Evolutionary conservation across 306 rosid species (phyloP), one percentile per base, ranked within the genome.

Genomic region (Corylus avellana): DNA sequence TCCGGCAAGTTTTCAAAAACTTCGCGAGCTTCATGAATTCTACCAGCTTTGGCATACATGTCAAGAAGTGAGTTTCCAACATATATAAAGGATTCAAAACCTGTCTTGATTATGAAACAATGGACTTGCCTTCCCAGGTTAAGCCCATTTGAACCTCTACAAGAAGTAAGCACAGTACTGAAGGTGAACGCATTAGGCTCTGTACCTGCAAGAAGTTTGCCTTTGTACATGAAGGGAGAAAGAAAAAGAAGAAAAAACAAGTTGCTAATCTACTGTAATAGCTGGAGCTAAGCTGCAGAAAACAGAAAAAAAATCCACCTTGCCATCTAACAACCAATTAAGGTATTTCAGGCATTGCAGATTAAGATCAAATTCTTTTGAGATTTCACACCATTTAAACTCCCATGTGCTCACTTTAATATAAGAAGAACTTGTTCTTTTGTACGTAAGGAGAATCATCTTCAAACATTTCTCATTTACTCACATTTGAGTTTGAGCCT

Each of bases 51-150:
- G 62, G 97, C 91, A 78, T 94, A 94, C 98, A 94, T 92, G 84
- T 94, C 97, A 50, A 90, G 97, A 54, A 91, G 97, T 50, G 98
- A 94, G 83, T 95, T 92, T 51, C 95, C 98, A 39, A 94, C 97
- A 83, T 78, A 90, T 55, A 91, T 87, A 74, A 92, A 95, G 32
- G 86, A 80, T 49, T 88, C 91, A 39, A 79, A 86, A 63, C 86
- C 84, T 57, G 82, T 85, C 82, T 90, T 94, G 63, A 87, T 53
- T 57, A 85, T 83, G 22, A 86, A 87, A 76, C 91, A 92, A 75
- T 94, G 97, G 77, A 94, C 88, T 89, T 92, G 95, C 81, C 86
- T 84, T 70, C 98, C 98, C 1, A 82, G 81, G 71, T 77, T 25
- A 66, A 82, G 83, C 51, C 94, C 97, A 35, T 32, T 50, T 70